Conservation (phyloP, 2,329 filamentous ascomycete species). For the Colletotrichum tropicicola region DNA sequence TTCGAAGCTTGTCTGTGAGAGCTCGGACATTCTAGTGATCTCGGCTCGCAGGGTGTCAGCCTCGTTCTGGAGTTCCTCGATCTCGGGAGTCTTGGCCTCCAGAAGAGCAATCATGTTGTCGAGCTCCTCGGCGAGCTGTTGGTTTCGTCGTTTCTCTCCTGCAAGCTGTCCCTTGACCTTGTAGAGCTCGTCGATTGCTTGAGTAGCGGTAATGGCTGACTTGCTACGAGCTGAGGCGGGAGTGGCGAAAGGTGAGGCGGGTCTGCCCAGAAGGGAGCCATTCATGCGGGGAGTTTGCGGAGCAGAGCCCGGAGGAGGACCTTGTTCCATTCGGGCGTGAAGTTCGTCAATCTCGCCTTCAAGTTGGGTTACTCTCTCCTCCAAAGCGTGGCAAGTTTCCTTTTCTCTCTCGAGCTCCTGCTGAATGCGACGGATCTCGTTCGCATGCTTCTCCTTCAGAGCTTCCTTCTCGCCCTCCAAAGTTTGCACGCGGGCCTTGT, state of each 20-base stretch:
- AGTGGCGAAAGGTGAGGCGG: conserved; percentile 70
- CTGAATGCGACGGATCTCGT: conserved; percentile 63
- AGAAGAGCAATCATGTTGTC: conserved; percentile 88
- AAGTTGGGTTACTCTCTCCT: conserved; percentile 59
- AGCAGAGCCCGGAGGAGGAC: conserved; percentile 53
- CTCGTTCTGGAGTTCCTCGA: conserved; percentile 85
- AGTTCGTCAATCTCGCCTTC: conserved; percentile 64
- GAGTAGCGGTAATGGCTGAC: conserved; percentile 65
- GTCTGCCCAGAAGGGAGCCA: conserved; percentile 59
- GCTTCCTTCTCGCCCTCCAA: conserved; percentile 70
- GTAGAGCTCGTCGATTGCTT: conserved; percentile 71
- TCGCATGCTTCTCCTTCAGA: conserved; percentile 72
- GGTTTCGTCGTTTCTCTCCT: conserved; percentile 76
- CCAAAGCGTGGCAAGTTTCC: conserved; percentile 54
- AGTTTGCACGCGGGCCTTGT: conserved; percentile 75
- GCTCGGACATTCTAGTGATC: conserved; percentile 83
- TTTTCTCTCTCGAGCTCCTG: conserved; percentile 66
- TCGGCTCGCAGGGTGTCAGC: conserved; percentile 83
- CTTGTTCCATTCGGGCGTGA: conserved; percentile 57
- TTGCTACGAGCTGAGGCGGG: conserved; percentile 66
- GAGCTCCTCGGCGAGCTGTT: conserved; percentile 78
- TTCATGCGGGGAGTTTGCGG: conserved; percentile 71
- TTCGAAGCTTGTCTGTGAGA: conserved; percentile 83
- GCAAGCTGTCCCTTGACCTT: conserved; percentile 78
- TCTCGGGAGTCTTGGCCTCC: conserved; percentile 86